A percentile compares a stretch with the other conserved stretches of the same genome.
Evolutionary conservation across 2,329 filamentous ascomycete genomes (phyloP).

Genomic region (Penicillium italicum): DNA sequence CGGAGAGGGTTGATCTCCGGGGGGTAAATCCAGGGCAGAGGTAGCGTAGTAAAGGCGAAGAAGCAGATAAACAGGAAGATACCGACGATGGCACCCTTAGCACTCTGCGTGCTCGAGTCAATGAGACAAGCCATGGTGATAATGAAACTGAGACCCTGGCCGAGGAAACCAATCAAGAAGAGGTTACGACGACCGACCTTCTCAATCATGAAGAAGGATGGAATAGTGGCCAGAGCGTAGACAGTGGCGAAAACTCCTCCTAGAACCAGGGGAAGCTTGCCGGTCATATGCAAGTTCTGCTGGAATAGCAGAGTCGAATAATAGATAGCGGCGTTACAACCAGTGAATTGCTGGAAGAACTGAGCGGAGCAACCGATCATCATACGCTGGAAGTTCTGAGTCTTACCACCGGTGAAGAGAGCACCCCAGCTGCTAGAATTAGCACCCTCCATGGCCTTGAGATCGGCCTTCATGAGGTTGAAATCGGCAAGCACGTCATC

Average conservation of each 20-base stretch:
- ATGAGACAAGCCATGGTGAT: slow-evolving; percentile 35
- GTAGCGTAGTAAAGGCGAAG: slow-evolving; percentile 62
- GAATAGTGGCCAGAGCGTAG: slow-evolving; percentile 26
- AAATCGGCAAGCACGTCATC: slow-evolving; percentile 27
- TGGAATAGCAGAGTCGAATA: slow-evolving; percentile 46
- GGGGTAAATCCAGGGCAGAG: slow-evolving; percentile 55
- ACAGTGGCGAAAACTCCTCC: slow-evolving; percentile 28
- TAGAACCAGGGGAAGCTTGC: slow-evolving; percentile 22
- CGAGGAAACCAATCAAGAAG: slow-evolving; percentile 32
- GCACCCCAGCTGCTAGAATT: slow-evolving; percentile 21
- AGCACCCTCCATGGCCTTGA: slow-evolving; percentile 36
- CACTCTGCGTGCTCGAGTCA: slow-evolving; percentile 14
- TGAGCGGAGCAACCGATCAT: slow-evolving; percentile 29
- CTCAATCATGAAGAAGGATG: slow-evolving; percentile 31
- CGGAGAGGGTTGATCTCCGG: slow-evolving; percentile 52
- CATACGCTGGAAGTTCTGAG: slow-evolving; percentile 31
- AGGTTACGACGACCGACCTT: slow-evolving; percentile 42
- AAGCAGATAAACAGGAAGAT: slow-evolving; percentile 65
- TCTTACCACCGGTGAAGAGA: slow-evolving; percentile 28
- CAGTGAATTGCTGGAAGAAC: slow-evolving; percentile 45
- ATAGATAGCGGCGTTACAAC: slow-evolving; percentile 46
- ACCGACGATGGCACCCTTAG: slow-evolving; percentile 49
- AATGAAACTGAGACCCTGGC: slow-evolving; percentile 34
- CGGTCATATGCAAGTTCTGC: slow-evolving; percentile 30
- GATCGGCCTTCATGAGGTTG: slow-evolving; percentile 47